phyloP scores from a whole-genome alignment of 768 basidiomycete genomes.

The Naganishia vishniacii region DNA sequence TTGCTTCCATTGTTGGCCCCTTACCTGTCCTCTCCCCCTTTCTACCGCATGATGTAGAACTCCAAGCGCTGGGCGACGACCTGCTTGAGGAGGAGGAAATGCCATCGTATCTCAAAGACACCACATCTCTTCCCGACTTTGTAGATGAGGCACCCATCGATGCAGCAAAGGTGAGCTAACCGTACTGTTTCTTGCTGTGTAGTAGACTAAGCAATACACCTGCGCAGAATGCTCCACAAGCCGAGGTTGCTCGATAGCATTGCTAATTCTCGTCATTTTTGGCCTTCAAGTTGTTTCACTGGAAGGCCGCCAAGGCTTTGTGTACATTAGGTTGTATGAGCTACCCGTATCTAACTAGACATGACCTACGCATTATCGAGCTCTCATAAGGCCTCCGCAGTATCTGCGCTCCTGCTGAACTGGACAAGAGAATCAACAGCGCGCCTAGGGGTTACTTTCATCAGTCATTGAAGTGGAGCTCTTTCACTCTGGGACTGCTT shows the following conservation, averaged over 20 bases:
- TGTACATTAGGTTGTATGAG: no score
- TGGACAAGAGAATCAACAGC: no score
- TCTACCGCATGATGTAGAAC: conserved; percentile 62
- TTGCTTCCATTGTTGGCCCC: not conserved
- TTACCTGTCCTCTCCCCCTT: not conserved
- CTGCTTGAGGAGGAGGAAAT: conserved; percentile 74
- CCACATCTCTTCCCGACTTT: conserved; percentile 86
- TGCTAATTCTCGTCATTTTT: no score
- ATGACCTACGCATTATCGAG: no score
- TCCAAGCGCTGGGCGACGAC: conserved; percentile 87
- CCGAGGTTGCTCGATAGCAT: conserved; percentile 18
- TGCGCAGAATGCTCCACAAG: conserved; percentile 16
- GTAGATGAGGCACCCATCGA: conserved; percentile 80
- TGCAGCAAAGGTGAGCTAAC: conserved; percentile 36
- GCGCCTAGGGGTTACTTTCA: no score
- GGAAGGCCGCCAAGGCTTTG: no score
- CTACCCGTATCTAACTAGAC: no score
- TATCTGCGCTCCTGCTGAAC: no score
- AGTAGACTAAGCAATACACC: not conserved
- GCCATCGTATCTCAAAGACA: conserved; percentile 70
- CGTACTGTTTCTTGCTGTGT: not conserved
- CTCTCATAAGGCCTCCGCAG: no score
- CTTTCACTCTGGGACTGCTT: no score
- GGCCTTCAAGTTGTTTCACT: no score
- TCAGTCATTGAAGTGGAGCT: no score